phyloP scores from a whole-genome alignment of 768 basidiomycete species.

The Suillus brevipes region DNA sequence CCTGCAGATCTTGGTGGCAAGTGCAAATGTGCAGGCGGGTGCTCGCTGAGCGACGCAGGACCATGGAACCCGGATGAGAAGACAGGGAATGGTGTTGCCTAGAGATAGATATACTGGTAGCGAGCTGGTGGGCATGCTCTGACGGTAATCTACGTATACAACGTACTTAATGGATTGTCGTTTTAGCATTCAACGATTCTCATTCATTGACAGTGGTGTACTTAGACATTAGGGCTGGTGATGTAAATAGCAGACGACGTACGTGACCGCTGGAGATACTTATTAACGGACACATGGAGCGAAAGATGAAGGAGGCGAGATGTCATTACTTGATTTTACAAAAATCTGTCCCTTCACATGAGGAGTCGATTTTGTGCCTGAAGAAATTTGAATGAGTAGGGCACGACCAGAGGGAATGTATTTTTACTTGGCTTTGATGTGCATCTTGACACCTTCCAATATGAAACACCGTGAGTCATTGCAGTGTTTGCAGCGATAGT shows the following conservation, averaged over 20 bases:
- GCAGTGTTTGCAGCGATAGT: background rate
- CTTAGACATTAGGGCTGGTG: background rate
- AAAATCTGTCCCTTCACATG: background rate
- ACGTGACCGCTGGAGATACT: background rate
- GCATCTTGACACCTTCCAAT: background rate
- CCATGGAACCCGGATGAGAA: conserved; percentile 68
- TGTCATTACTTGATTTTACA: background rate
- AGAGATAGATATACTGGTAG: conserved; percentile 14
- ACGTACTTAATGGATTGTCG: conserved; percentile 30
- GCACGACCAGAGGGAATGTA: background rate
- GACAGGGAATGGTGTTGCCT: conserved; percentile 21
- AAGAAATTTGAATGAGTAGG: background rate
- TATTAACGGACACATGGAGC: background rate
- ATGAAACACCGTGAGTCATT: background rate
- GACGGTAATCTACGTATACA: conserved; percentile 30
- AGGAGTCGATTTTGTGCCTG: background rate
- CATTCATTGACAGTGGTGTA: background rate
- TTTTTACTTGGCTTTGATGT: background rate
- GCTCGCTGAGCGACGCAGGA: conserved; percentile 85
- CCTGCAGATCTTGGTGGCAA: conserved; percentile 83
- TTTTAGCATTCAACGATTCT: conserved; percentile 15
- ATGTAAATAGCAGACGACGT: background rate
- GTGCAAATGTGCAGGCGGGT: conserved; percentile 78
- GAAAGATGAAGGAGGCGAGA: background rate
- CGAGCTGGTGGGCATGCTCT: conserved; percentile 9